Conservation (phyloP, 169 alveolate species). For the Cyclospora cayetanensis region DNA sequence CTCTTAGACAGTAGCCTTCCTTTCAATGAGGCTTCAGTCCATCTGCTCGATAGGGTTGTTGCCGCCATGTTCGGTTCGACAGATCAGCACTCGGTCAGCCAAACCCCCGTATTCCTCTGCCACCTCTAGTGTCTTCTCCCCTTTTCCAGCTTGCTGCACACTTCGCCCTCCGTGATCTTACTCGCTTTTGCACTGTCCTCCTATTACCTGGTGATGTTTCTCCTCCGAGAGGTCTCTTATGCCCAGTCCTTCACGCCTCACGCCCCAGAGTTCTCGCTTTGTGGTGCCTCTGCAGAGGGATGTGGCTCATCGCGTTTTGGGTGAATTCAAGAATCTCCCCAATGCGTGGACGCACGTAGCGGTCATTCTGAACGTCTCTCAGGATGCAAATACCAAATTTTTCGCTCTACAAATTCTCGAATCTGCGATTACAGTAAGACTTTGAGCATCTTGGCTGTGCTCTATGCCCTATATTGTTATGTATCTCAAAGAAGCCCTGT, state of each 20-base stretch:
- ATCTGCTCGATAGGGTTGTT: slow-evolving; percentile 86
- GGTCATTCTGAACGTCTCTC: slow-evolving; percentile 85
- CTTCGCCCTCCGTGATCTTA: too few species aligned
- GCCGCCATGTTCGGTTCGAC: slow-evolving; percentile 89
- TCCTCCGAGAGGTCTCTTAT: too few species aligned
- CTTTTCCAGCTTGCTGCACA: neutral
- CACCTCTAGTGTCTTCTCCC: neutral
- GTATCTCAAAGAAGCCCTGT: too few species aligned
- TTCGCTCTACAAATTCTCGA: slow-evolving; percentile 75
- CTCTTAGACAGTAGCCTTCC: slow-evolving; percentile 87
- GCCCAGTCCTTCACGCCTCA: too few species aligned
- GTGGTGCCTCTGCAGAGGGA: slow-evolving; percentile 83
- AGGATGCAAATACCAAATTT: slow-evolving; percentile 75
- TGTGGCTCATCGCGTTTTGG: slow-evolving; percentile 88
- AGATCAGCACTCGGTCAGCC: slow-evolving; percentile 44
- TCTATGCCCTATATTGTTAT: too few species aligned
- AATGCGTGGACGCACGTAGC: slow-evolving; percentile 93
- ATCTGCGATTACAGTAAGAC: slow-evolving; percentile 9
- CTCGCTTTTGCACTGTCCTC: neutral
- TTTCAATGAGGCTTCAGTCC: slow-evolving; percentile 87
- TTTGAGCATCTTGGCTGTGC: too few species aligned
- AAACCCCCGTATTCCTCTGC: neutral
- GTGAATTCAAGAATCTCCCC: slow-evolving; percentile 87
- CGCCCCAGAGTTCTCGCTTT: neutral
- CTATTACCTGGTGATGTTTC: neutral